Evolutionary conservation across 2,329 filamentous ascomycete genomes (phyloP), one percentile per base, ranked within the genome.

Genomic region (Aspergillus novoparasiticus): DNA sequence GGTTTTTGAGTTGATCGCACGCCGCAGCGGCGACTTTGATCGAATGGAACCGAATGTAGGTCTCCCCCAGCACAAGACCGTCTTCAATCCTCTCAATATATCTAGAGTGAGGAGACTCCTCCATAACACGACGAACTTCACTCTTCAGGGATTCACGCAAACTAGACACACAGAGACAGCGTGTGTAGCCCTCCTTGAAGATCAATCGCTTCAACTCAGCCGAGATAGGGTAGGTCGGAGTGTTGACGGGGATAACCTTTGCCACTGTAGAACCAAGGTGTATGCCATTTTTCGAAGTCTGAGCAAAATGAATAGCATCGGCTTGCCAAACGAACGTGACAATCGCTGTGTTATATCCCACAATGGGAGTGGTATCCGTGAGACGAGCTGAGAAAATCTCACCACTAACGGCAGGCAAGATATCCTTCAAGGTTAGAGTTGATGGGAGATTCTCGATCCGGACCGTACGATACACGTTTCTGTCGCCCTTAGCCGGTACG

Each of bases 201-300:
- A 76, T 68, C 45, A 70, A 59, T 2, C 58, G 32, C 30, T 68
- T 61, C 60, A 74, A 71, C 3, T 64, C 59, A 10, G 61, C 60
- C 0, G 70, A 57, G 21, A 75, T 74, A 6, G 74, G 74, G 39
- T 74, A 76, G 5, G 73, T 76, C 1, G 74, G 71, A 8, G 73
- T 76, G 48, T 69, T 62, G 19, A 73, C 68, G 10, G 72, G 67
- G 6, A 64, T 58, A 3, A 74, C 68, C 23, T 64, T 71, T 28
- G 68, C 70, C 39, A 61, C 59, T 9, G 58, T 60, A 8, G 65
- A 51, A 5, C 72, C 64, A 32, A 74, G 57, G 14, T 36, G 60
- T 5, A 76, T 61, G 9, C 67, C 67, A 4, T 64, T 53, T 11
- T 63, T 66, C 8, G 66, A 66, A 45, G 61, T 59, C 11, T 62